A percentile compares a stretch with the other conserved stretches of the same genome.
Conservation (phyloP, 345 rosid genomes). For the Mercurialis annua region DNA sequence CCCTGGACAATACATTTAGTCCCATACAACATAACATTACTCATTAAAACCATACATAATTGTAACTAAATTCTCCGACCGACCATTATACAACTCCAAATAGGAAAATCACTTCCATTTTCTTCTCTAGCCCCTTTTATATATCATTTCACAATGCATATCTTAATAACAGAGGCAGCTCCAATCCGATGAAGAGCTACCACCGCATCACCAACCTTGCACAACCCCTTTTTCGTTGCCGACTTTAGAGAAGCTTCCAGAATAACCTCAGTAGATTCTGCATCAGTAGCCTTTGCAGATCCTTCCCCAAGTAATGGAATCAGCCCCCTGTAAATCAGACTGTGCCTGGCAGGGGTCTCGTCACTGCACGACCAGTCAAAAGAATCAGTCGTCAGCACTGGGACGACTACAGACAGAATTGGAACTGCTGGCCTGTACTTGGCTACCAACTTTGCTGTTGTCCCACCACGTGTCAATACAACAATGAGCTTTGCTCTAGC, state of each 20-base stretch:
- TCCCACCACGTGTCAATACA: constrained; percentile 84
- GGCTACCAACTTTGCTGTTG: constrained; percentile 84
- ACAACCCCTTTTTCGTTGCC: constrained; percentile 56
- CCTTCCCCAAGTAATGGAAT: constrained; percentile 83
- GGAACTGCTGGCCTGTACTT: constrained; percentile 96
- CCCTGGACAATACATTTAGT: too few species aligned
- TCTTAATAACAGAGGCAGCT: constrained; percentile 80
- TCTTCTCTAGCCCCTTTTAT: constrained; percentile 3
- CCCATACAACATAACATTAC: neutral
- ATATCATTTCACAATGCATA: constrained; percentile 67
- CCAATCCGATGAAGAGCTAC: constrained; percentile 89
- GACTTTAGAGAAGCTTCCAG: constrained; percentile 69
- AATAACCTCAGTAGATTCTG: constrained; percentile 79
- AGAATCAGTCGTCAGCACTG: constrained; percentile 73
- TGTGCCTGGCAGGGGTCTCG: constrained; percentile 87
- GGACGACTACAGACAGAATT: constrained; percentile 83
- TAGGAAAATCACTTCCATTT: neutral
- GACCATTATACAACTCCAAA: neutral
- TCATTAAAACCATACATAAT: neutral
- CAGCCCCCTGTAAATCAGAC: constrained; percentile 82
- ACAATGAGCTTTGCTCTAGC: constrained; percentile 81
- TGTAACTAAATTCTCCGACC: neutral
- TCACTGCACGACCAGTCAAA: constrained; percentile 89
- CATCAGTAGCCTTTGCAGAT: constrained; percentile 89
- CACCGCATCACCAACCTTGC: constrained; percentile 67